phyloP scores from a whole-genome alignment of 2,329 filamentous ascomycete species.

The Fusarium udum region DNA sequence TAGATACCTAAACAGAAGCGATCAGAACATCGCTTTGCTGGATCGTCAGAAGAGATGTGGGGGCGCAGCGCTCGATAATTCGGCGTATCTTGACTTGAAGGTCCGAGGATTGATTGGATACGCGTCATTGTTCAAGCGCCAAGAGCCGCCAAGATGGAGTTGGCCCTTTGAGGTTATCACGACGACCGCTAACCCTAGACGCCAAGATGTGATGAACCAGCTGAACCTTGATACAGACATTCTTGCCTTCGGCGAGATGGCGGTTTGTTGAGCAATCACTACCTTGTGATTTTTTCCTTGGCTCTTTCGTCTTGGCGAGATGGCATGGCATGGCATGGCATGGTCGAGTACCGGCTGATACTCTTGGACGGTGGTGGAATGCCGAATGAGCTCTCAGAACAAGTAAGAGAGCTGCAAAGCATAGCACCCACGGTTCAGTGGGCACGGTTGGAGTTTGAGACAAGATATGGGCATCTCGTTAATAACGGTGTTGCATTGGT shows the following conservation, averaged over 20 bases:
- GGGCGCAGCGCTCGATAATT: neutral
- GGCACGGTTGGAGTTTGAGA: neutral
- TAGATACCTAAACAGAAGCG: neutral
- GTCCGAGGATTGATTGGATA: slow-evolving; percentile 21
- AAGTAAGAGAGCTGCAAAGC: neutral
- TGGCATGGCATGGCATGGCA: neutral
- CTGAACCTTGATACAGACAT: slow-evolving; percentile 38
- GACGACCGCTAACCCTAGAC: slow-evolving; percentile 25
- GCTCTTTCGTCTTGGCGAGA: slow-evolving; percentile 1
- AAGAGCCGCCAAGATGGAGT: slow-evolving; percentile 33
- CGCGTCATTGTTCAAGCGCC: slow-evolving; percentile 34
- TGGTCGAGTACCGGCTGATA: slow-evolving; percentile 1
- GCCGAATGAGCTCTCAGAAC: slow-evolving; percentile 6
- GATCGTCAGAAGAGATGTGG: slow-evolving; percentile 2
- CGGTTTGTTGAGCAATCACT: slow-evolving; percentile 27
- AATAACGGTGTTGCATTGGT: neutral
- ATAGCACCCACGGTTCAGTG: neutral
- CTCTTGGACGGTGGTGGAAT: slow-evolving; percentile 21
- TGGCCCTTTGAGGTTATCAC: slow-evolving; percentile 26
- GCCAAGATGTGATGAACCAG: slow-evolving; percentile 23
- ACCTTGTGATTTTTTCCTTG: neutral
- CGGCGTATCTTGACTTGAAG: slow-evolving; percentile 11
- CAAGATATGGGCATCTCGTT: slow-evolving; percentile 3
- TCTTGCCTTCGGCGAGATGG: slow-evolving; percentile 29
- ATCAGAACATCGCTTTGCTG: slow-evolving; percentile 2